Evolutionary conservation across 106 monocot genomes (phyloP), one percentile per base, ranked within the genome.

Genomic region (Dioscorea dumetorum): DNA sequence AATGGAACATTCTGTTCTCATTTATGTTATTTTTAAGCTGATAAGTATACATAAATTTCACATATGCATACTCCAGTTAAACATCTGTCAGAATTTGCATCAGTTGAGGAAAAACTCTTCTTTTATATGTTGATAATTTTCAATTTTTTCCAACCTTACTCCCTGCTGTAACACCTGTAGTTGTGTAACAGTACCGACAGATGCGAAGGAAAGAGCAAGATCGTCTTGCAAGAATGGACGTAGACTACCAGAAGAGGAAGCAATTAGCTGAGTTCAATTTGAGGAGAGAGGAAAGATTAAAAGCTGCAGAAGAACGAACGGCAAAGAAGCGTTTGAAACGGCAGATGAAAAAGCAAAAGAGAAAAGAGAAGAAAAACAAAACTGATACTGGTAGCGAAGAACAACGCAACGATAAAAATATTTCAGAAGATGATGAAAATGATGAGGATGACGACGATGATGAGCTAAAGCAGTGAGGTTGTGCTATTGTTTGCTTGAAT

Each of bases 171-270:
- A 24, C 17, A 21, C 31, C 16, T 12, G 2, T 68, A 52, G n/a
- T n/a, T 63, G 19, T 70, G 28, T 60, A 52, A 72, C 76, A 97
- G 97, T 97, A 97, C 77, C 86, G 92, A 33, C 97, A 97, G 82
- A 97, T 92, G 91, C 80, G 97, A 62, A 72, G 97, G 54, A 97
- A 75, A 53, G 97, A 97, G 57, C 97, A 97, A 64, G 97, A 97
- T 65, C 81, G 97, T 13, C 35, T 97, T 24, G 5, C 87, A n/a
- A 83, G 97, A 67, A 97, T 92, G 91, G 89, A 92, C 22, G 62
- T 53, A 18, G 97, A 97, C 57, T 97, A 97, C 78, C 77, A 82
- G 48, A 87, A 69, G 71, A 89, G 97, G 60, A 86, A 86, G 62
- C 76, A 86, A 66, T 15, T 89, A 33, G 91, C 97, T 2, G 97